Base-by-base conservation (phyloP, 805 yeast genomes). In the Suhomyces prunicola region DNA sequence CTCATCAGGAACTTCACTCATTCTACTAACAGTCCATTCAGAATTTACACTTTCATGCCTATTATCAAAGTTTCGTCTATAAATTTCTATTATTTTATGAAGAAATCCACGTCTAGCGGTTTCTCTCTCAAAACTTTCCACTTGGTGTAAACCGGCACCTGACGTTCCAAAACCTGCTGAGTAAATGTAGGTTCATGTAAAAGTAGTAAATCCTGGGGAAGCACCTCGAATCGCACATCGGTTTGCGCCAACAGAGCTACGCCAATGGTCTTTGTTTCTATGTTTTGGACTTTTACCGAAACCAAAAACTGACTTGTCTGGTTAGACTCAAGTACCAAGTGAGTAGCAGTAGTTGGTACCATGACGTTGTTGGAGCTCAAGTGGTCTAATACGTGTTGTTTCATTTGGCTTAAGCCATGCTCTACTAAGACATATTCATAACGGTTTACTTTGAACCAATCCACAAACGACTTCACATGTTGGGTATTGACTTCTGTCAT, bases 361-460 rank as follows among this genome's bases (percentile, higher is more conserved):
- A 33, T 33, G 24, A 9, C 24, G 13, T 17, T 15, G 7, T 36
- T 19, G 24, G 13, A 17, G 9, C 10, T 19, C 9, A 19, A 7
- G 6, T 39, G 24, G 5, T 9, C 13, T 6, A 19, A 2, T 2
- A 39, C 12, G 1, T 9, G 10, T 6, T 39, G 23, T 26, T 19
- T 31, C 24, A n/a, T n/a, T 1, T 7, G 24, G 12, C n/a, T 8
- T 26, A 47, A 8, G 8, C 10, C 19, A 8, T 47, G 44, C 22
- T 35, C 35, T 2, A 22, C 19, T 5, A 44, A 23, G 6, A 50
- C 27, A 17, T 55, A 55, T 19, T 55, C 44, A 47, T 33, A 55
- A 6, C 58, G 47, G 15, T 50, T 41, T 1, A 50, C 23, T 29
- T 51, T 50, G 49, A 55, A 55, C 55, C 56, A 51, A 6, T 53